Conservation (phyloP, 148 eudicot genomes). For the Fagopyrum homotropicum region DNA sequence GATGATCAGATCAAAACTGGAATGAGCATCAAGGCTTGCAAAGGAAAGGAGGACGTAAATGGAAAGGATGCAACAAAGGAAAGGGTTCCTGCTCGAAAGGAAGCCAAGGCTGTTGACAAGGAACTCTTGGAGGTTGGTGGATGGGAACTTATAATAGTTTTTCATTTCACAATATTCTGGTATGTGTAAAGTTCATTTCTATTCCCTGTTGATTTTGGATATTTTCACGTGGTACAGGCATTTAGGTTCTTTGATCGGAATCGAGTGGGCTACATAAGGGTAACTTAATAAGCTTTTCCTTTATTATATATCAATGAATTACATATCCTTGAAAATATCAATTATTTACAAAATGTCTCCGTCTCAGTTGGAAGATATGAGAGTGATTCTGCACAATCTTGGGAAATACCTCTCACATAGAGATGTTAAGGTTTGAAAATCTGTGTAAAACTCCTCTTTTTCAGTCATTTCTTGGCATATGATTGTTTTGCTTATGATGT, state of each 20-base stretch:
- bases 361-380: slow-evolving; percentile 83
- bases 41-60: slow-evolving; percentile 25
- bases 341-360: neutral
- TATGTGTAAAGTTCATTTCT: neutral
- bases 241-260: slow-evolving; percentile 97
- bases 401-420: slow-evolving; percentile 81
- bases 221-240: slow-evolving; percentile 45
- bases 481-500: neutral
- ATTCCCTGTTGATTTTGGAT: neutral
- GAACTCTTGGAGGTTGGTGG: slow-evolving; percentile 62
- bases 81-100: slow-evolving; percentile 22
- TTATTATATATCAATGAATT: neutral
- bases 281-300: slow-evolving; percentile 16
- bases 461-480: neutral
- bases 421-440: slow-evolving; percentile 74
- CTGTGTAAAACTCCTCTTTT: neutral
- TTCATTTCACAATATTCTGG: neutral
- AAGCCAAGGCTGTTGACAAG: slow-evolving; percentile 52
- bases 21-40: slow-evolving; percentile 21
- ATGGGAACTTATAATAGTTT: neutral
- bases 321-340: neutral
- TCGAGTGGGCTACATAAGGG: slow-evolving; percentile 85
- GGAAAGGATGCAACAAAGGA: slow-evolving; percentile 36
- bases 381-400: slow-evolving; percentile 74
- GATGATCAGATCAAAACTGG: slow-evolving; percentile 15